Base-by-base conservation (phyloP, 177 flowering plant genomes). In the Telopea speciosissima region DNA sequence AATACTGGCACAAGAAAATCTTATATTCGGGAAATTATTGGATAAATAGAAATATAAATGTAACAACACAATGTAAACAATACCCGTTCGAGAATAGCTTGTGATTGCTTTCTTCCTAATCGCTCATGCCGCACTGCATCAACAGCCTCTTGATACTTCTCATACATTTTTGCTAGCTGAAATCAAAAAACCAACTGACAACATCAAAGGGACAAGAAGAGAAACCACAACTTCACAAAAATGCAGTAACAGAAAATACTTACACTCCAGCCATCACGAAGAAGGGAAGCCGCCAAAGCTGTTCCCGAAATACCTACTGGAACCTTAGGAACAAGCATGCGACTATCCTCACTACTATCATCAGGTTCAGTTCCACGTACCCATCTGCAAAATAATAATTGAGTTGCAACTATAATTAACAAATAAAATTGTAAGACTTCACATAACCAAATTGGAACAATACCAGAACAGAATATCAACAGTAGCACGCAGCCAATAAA, bases 221-320 rank as follows among this genome's bases (percentile, higher is more conserved):
- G 44, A 28, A 65, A 31, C 5, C 16, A 44, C 8, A 52, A n/a
- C n/a, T 23, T 21, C 33, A 42, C 24, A 21, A 19, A 70, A 65
- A 75, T n/a, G 24, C 17, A 68, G 60, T 36, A 23, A 65, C 60
- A 61, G n/a, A 13, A 66, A 25, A 14, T 31, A 79, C 98, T 86
- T 70, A 93, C 97, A 89, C 96, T 91, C 99, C 99, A 95, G 16
- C 99, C 99, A 80, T 95, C 96, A 52, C 98, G 92, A 67, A 95
- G 81, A 70, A 95, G 98, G 21, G 97, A 89, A 77, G 99, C 97
- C 1, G 99, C 98, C 72, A 95, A 78, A 66, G 99, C 98, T 42
- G 99, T 95, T 75, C 97, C 98, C 5, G 99, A 95, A 73, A 95
- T 86, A 75, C 96, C 95, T 5, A 63, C 78, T 21, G 99, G 93